Conservation (phyloP, 1,284 basidiomycete species). For the Apiotrichum brassicae region DNA sequence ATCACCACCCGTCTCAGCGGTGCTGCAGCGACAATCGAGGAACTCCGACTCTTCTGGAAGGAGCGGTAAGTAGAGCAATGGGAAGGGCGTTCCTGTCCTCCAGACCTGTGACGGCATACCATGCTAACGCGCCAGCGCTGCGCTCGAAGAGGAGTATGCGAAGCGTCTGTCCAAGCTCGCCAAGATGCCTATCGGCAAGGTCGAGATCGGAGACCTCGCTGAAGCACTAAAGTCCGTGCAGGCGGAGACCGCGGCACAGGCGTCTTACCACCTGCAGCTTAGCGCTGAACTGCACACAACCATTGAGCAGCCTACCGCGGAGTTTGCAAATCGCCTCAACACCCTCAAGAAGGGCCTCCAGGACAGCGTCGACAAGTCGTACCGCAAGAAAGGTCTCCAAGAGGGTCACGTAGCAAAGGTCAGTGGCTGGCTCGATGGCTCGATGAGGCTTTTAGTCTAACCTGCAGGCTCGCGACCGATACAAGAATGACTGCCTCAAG, state of each 20-base stretch:
- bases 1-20: constrained; percentile 81
- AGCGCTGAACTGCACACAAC: constrained; percentile 70
- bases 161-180: constrained; percentile 77
- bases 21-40: constrained; percentile 79
- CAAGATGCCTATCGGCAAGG: constrained; percentile 68
- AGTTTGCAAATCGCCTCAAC: constrained; percentile 62
- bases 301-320: constrained; percentile 61
- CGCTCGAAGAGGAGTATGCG: constrained; percentile 88
- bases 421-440: not conserved
- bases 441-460: not conserved
- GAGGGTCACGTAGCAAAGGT: constrained; percentile 73
- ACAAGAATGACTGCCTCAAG: constrained; percentile 85
- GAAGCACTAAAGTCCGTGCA: constrained; percentile 70
- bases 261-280: constrained; percentile 53
- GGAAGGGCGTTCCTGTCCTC: no score
- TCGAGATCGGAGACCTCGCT: constrained; percentile 85
- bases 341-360: constrained; percentile 66
- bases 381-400: constrained; percentile 76
- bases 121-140: constrained; percentile 22
- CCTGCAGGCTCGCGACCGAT: constrained; percentile 73
- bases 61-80: constrained; percentile 64
- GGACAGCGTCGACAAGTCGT: constrained; percentile 72
- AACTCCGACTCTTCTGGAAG: constrained; percentile 78
- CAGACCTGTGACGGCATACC: no score
- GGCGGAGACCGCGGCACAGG: constrained; percentile 74